These are phyloP conservation scores for Talaromyces sp. DNA, from an alignment of 2,329 filamentous ascomycete genomes.

Conservation along the genomic window DNA sequence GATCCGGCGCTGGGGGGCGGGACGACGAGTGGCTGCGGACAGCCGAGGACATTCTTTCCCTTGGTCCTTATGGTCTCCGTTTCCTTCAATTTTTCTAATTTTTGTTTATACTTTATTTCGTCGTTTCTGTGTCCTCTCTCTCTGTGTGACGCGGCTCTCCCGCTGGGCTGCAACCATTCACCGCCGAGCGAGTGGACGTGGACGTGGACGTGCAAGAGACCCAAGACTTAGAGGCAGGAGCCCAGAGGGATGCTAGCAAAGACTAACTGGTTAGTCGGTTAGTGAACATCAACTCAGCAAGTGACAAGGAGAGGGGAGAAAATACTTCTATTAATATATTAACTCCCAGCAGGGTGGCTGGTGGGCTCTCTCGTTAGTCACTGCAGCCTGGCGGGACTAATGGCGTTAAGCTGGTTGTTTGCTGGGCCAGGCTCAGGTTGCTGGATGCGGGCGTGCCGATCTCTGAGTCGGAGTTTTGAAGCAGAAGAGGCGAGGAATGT, in stretches of 20 bases:
- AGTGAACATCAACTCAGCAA: not conserved
- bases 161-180: no score
- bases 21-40: constrained; percentile 47
- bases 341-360: not conserved
- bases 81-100: no score
- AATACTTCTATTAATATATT: not conserved
- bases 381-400: not conserved
- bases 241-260: not conserved
- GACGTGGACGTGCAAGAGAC: no score
- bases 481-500: not conserved
- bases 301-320: no score
- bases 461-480: no score
- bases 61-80: no score
- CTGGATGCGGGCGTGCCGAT: not conserved
- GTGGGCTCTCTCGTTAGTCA: not conserved
- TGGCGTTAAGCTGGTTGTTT: not conserved
- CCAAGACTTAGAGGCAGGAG: not conserved
- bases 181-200: no score
- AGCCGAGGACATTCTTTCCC: constrained; percentile 30
- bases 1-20: constrained; percentile 35
- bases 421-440: not conserved
- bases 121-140: no score
- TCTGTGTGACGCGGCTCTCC: no score
- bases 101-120: no score
- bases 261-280: no score